Base-by-base conservation (phyloP, 2,329 filamentous ascomycete genomes). In the Elsinoe australis region DNA sequence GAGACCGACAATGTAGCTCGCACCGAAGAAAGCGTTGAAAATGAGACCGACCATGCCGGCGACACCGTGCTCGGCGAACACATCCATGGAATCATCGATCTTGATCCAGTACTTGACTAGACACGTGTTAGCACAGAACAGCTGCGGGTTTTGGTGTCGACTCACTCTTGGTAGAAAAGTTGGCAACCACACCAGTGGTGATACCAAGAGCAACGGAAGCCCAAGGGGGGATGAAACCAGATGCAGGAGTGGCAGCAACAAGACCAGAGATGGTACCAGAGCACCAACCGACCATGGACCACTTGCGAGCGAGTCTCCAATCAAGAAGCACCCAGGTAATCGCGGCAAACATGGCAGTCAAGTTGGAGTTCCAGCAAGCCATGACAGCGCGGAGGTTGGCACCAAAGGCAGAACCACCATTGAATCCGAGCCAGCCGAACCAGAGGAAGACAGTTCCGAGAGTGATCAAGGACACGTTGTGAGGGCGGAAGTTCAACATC, bases 391-490 rank as follows among this genome's bases (percentile, higher is more conserved):
- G 85, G 47, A 96, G 76, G 72, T 95, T 95, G 56, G 89, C 87
- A 47, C 52, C 52, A 39, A 54, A 54, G 18, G 52, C 47, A 12
- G 52, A 54, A 55, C 92, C 92, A 59, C 90, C 92, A 75, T 98
- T 98, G 80, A 98, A 98, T 49, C 89, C 92, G 55, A 98, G 76
- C 92, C 92, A 98, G 61, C 92, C 92, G 61, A 96, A 96, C 89
- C 89, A 96, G 49, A 98, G 87, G 59, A 98, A 79, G 55, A 95
- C 79, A 3, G 92, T 96, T 54, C 92, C 92, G 58, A 96, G 83
- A 1, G 92, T 89, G 69, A 98, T 95, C 61, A 96, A 79, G 4
- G 89, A 95, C 56, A 96, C 92, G 73, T 98, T 98, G 76, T 98
- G 92, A 14, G 92, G 92, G 57, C 92, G 87, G 79, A 96, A 96